Base-by-base conservation (phyloP, 202 grass and related monocot genomes). In the Schoenoplectus triqueter region DNA sequence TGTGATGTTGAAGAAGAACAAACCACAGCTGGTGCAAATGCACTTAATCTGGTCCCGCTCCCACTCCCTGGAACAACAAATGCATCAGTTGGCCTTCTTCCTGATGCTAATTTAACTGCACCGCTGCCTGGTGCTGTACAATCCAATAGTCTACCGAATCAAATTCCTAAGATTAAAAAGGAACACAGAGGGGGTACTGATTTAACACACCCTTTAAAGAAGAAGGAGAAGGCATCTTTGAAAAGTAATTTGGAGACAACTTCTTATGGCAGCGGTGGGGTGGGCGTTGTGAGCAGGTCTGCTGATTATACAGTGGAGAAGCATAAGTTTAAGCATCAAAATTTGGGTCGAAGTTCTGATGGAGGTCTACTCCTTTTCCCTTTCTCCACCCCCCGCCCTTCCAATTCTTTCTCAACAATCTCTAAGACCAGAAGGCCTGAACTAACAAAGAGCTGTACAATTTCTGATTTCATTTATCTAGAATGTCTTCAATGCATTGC, bases 1-100 rank as follows among this genome's bases (percentile, higher is more conserved):
- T 99, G 96, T 54, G 92, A 93, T 10, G 59, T 99, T 81, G 90
- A 87, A 71, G 96, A 96, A 86, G 91, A 99, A 79, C 91, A 96
- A 51, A 99, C 96, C 50, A 96, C 90, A 10, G 90, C 90, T 86
- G 91, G 90, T 85, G 80, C 95, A 51, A 93, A 91, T 91, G 89
- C 86, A 76, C 89, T 94, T n/a, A 95, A 99, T 84, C 46, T 88
- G 46, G 84, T 87, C 49, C 86, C 89, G 52, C 77, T 87, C 62
- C 87, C 93, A 66, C 66, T 75, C 51, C 86, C 88, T 21, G 86
- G 82, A 3, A 90, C 66, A 73, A 69, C 66, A 60, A 86, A 87
- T 82, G 73, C 85, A 83, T 79, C 83, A 79, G 87, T 51, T 75
- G 86, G 82, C 73, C 85, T 85, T 89, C 85, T 89, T 85, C 62